phyloP scores from a whole-genome alignment of 1,139 yeast genomes.

The Keqinozyma sinolaborantium region DNA sequence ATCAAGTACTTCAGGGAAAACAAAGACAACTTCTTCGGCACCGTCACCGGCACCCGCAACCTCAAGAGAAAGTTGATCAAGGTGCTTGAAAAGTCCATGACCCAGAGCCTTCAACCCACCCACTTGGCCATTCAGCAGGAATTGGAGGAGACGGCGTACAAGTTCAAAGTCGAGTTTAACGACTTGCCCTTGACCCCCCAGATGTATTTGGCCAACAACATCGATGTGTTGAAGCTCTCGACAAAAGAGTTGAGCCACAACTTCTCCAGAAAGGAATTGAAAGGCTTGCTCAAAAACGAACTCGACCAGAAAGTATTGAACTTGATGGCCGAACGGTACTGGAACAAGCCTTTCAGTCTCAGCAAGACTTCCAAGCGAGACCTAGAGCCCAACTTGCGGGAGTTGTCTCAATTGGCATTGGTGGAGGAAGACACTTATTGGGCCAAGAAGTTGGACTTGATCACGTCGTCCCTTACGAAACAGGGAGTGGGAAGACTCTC shows the following conservation, averaged over 20 bases:
- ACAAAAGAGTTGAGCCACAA: slow-evolving; percentile 82
- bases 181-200: slow-evolving; percentile 93
- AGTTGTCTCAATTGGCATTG: slow-evolving; percentile 43
- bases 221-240: slow-evolving; percentile 81
- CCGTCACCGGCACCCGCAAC: slow-evolving; percentile 73
- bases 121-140: slow-evolving; percentile 84
- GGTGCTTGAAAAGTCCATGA: slow-evolving; percentile 89
- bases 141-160: slow-evolving; percentile 88
- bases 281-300: slow-evolving; percentile 74
- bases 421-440: slow-evolving; percentile 75
- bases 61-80: slow-evolving; percentile 79
- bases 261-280: slow-evolving; percentile 81
- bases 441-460: slow-evolving; percentile 82
- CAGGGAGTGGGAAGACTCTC: slow-evolving; percentile 91
- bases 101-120: slow-evolving; percentile 83
- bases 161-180: slow-evolving; percentile 93
- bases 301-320: slow-evolving; percentile 88
- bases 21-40: slow-evolving; percentile 56
- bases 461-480: slow-evolving; percentile 82
- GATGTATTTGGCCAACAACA: slow-evolving; percentile 86
- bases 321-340: slow-evolving; percentile 82
- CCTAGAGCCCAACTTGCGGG: slow-evolving; percentile 50
- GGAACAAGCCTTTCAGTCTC: slow-evolving; percentile 64
- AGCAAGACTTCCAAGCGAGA: slow-evolving; percentile 12
- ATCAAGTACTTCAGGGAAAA: slow-evolving; percentile 55